Evolutionary conservation across 352 stramenopile species (phyloP).

Genomic region (Phytophthora tubulina): DNA sequence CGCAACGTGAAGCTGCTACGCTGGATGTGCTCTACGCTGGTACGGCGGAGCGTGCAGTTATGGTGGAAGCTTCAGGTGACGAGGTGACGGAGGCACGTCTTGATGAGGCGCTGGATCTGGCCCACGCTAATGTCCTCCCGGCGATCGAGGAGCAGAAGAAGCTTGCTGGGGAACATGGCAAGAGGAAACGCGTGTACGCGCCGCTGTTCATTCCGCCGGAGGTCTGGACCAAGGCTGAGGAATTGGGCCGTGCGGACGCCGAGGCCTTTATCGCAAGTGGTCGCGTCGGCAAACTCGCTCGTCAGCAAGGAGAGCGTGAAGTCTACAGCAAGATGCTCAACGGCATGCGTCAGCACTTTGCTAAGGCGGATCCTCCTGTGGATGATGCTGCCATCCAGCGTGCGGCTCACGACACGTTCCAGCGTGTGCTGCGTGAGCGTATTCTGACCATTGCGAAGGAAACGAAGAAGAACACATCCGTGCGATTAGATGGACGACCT

Average conservation of each 20-base stretch:
- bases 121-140: conserved; percentile 65
- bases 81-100: conserved; percentile 81
- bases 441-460: conserved; percentile 56
- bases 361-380: conserved; percentile 31
- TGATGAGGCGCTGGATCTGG: conserved; percentile 79
- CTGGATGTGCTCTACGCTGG: conserved; percentile 90
- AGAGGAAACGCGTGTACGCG: conserved; percentile 75
- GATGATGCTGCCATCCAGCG: conserved; percentile 67
- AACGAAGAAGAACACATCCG: conserved; percentile 49
- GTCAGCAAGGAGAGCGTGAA: conserved; percentile 74
- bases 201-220: conserved; percentile 57
- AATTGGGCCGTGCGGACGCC: conserved; percentile 61
- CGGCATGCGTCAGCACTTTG: conserved; percentile 65
- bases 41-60: conserved; percentile 78
- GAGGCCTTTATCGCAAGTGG: conserved; percentile 46
- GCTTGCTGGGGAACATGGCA: conserved; percentile 62
- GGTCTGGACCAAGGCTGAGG: conserved; percentile 64
- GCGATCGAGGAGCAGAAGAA: conserved; percentile 73
- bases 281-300: conserved; percentile 61
- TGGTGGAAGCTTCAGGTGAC: conserved; percentile 91
- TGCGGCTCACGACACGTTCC: conserved; percentile 84
- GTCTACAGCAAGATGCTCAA: conserved; percentile 79
- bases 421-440: conserved; percentile 70
- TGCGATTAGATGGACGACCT: conserved; percentile 89
- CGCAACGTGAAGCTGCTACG: conserved; percentile 73